Evolutionary conservation across 1,284 basidiomycete genomes (phyloP), one percentile per base, ranked within the genome.

Genomic region (Thecaphora thlaspeos): DNA sequence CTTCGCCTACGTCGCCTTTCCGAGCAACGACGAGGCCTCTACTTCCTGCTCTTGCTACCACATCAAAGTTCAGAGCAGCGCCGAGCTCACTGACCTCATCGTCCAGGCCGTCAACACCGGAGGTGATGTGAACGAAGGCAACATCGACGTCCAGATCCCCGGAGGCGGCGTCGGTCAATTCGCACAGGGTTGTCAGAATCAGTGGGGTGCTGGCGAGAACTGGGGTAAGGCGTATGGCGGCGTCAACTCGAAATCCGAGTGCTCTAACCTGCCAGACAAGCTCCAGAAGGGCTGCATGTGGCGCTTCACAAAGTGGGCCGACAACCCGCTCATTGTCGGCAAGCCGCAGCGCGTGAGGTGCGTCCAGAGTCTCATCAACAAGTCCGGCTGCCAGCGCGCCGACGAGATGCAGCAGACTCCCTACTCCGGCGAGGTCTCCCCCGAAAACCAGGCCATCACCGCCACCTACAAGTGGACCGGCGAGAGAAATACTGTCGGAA

Each of bases 341-440:
- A 36, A 36, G 12, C 61, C 56, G 3, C 50, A 55, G 45, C 32
- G 61, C 2, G 61, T 64, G 28, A 46, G 32, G 37, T 64, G 61
- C 21, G 49, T 56, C n/a, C 53, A 51, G 50, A 42, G 49, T 10
- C 48, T 64, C 30, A 64, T 64, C 43, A 50, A 64, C 37, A 45
- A 56, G 2, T 64, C 61, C 14, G 61, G 61, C 9, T 59, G 61
- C n/a, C 61, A 59, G 53, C 48, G 61, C 23, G 56, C 59, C 53
- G 61, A 64, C 37, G 61, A 64, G 19, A 55, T 49, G 2, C 22
- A 48, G 41, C 37, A 47, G 49, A 10, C 22, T 48, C 19, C 53
- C 10, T 59, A 53, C 39, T 36, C 46, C 17, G 56, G 56, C 28
- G 37, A 56, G 50, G 26, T 28, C 26, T 5, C 26, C 26, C 5